Base-by-base conservation (phyloP, 139 green algal genomes). In the Micractinium sp. region DNA sequence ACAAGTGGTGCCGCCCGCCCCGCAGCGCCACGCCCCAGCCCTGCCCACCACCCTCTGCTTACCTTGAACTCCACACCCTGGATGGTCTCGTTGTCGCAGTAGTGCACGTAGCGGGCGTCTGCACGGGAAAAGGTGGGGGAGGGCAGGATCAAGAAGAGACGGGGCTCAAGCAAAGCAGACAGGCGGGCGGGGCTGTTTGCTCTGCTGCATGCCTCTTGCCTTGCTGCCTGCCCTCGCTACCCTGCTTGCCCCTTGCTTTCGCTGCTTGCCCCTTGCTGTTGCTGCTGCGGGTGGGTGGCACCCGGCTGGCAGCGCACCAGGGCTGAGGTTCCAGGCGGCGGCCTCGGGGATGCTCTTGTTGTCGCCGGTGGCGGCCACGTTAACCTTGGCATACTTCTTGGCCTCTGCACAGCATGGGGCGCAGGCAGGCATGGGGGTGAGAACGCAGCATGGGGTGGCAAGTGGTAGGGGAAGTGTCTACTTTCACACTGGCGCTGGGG, bases 31-130 rank as follows among this genome's bases (percentile, higher is more conserved):
- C n/a, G n/a, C n/a, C n/a, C n/a, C n/a, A n/a, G n/a, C n/a, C n/a
- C n/a, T n/a, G n/a, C n/a, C n/a, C n/a, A n/a, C n/a, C n/a, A n/a
- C n/a, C n/a, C n/a, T n/a, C n/a, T n/a, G n/a, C n/a, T n/a, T n/a
- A 87, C 80, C 88, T 98, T 98, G 94, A 99, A 99, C 94, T 99
- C 98, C n/a, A 99, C 98, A 35, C 98, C 98, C 81, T 98, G 94
- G 85, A 99, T 99, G 71, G 98, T 99, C 94, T 99, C 98, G 90
- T 99, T 99, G 92, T 98, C 96, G 94, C 98, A 99, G 92, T 99
- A 99, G 95, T 99, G 98, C 88, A 99, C 95, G 67, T 98, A 99
- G 13, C 35, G 79, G 36, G 81, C 81, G 56, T 86, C 81, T 86
- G 60, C 56, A 66, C 12, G 7, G n/a, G 2, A 22, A 80, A 33